Evolutionary conservation across 129 eudicot genomes (phyloP), one percentile per base, ranked within the genome.

Genomic region (Helianthus tuberosus): DNA sequence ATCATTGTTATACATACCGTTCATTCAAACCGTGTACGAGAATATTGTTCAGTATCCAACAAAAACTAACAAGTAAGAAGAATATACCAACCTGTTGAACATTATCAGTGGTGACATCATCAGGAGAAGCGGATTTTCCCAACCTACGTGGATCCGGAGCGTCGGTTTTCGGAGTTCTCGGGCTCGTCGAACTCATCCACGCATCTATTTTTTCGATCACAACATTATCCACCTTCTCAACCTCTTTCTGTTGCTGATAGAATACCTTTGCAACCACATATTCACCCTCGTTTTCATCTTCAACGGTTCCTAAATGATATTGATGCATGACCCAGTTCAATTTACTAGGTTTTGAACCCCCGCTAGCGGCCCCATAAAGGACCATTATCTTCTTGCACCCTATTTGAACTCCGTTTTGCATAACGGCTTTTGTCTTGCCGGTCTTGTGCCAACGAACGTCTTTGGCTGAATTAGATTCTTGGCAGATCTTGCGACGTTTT

Each of bases 391-490:
- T 94, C 79, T 94, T 94, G 60, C 79, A 91, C 15, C 99, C 99
- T 57, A 79, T 88, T 32, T 81, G 96, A 32, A 77, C 66, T 49
- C 97, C 96, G 61, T 91, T 87, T 49, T 81, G 85, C 57, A 64
- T 58, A 44, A 94, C 80, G 64, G 81, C 80, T 65, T 89, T 94
- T 58, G 99, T 94, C 81, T 84, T 94, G 20, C 99, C 99, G 1
- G 99, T 94, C 66, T 94, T 91, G 80, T 94, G 97, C 99, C 99
- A 94, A 69, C 99, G 96, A 20, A 91, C 93, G 58, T 78, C 83
- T 46, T 68, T 78, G 38, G 73, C 62, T 14, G 51, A 65, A 74
- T 58, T 66, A 69, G 74, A 58, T 57, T 85, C 85, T 50, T 69
- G 78, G 63, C 89, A 77, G 41, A 94, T 87, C 84, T 79, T 94